A percentile compares a stretch with the other conserved stretches of the same genome.
Conservation (phyloP, 2,329 filamentous ascomycete genomes). For the Colletotrichum lindemuthianum region DNA sequence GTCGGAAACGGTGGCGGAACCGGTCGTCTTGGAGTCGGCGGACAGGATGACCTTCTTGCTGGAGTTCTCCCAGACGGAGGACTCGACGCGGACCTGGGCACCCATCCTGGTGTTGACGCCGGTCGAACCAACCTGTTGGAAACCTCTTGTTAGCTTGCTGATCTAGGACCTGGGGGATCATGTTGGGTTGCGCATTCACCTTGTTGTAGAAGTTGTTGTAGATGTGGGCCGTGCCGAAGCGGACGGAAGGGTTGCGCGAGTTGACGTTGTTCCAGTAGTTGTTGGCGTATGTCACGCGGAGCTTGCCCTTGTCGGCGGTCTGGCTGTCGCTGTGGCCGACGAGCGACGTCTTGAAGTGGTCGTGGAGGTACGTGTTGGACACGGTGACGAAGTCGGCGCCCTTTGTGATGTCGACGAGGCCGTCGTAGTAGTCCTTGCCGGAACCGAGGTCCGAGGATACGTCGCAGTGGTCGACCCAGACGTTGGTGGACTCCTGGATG, state of each 20-base stretch:
- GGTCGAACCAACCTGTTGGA: conserved; percentile 45
- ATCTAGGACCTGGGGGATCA: not conserved
- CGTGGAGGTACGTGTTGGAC: conserved; percentile 47
- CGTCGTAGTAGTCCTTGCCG: conserved; percentile 77
- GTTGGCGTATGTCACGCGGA: conserved; percentile 72
- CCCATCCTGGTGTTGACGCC: conserved; percentile 66
- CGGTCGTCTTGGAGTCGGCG: conserved; percentile 52
- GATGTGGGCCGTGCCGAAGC: conserved; percentile 72
- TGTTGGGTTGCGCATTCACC: not conserved
- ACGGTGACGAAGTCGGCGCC: conserved; percentile 69
- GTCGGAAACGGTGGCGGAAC: conserved; percentile 53
- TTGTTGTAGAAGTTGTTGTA: conserved; percentile 59
- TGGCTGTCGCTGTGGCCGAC: conserved; percentile 70
- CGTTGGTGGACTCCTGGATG: conserved; percentile 65
- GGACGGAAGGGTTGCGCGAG: conserved; percentile 69
- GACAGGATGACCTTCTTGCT: conserved; percentile 50
- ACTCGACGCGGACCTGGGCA: conserved; percentile 66
- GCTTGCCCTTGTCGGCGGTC: conserved; percentile 65
- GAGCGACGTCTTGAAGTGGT: conserved; percentile 70
- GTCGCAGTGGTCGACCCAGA: conserved; percentile 76
- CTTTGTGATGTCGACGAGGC: conserved; percentile 71
- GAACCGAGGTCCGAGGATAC: conserved; percentile 67
- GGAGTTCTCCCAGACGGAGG: conserved; percentile 58
- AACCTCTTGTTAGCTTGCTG: not conserved
- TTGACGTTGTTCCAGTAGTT: conserved; percentile 74